A percentile compares a stretch with the other conserved stretches of the same genome.
phyloP scores from a whole-genome alignment of 2,329 filamentous ascomycete genomes.

The Aspergillus fumigatiaffinis region DNA sequence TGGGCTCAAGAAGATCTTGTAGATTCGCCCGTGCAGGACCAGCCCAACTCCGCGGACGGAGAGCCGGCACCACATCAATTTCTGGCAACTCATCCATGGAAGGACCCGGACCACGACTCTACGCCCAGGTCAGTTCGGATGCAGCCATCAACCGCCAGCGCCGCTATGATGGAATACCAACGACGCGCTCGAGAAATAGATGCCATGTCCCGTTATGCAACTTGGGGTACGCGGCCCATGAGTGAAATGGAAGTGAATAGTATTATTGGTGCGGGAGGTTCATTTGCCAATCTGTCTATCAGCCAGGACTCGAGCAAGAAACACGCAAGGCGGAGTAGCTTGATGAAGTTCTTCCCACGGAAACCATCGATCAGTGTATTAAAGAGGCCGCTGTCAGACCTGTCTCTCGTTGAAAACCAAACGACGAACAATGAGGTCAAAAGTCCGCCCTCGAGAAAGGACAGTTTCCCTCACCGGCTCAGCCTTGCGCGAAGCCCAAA shows the following conservation, averaged over 20 bases:
- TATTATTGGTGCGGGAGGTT: slow-evolving; percentile 41
- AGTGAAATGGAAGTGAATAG: slow-evolving; percentile 50
- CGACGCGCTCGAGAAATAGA: slow-evolving; percentile 50
- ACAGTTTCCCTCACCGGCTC: slow-evolving; percentile 31
- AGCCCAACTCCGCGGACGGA: slow-evolving; percentile 21
- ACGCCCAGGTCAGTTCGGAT: slow-evolving; percentile 26
- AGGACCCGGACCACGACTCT: slow-evolving; percentile 38
- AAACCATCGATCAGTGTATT: slow-evolving; percentile 40
- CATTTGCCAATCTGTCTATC: slow-evolving; percentile 41
- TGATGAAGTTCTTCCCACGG: slow-evolving; percentile 42
- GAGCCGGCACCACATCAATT: slow-evolving; percentile 37
- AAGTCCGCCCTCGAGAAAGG: slow-evolving; percentile 24
- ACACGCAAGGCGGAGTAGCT: slow-evolving; percentile 44
- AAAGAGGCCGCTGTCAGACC: slow-evolving; percentile 42
- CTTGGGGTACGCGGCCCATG: slow-evolving; percentile 50
- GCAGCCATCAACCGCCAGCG: slow-evolving; percentile 52
- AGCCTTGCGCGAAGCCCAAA: slow-evolving; percentile 36
- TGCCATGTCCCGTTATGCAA: slow-evolving; percentile 52
- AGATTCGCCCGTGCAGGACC: slow-evolving; percentile 20
- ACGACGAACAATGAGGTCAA: slow-evolving; percentile 16
- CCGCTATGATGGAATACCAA: slow-evolving; percentile 52
- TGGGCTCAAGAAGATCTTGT: slow-evolving; percentile 20
- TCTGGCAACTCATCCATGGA: slow-evolving; percentile 45
- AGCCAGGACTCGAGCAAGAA: slow-evolving; percentile 34
- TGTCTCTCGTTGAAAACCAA: slow-evolving; percentile 25